Conservation (phyloP, 2,329 filamentous ascomycete genomes). For the Cladosporium sp. region DNA sequence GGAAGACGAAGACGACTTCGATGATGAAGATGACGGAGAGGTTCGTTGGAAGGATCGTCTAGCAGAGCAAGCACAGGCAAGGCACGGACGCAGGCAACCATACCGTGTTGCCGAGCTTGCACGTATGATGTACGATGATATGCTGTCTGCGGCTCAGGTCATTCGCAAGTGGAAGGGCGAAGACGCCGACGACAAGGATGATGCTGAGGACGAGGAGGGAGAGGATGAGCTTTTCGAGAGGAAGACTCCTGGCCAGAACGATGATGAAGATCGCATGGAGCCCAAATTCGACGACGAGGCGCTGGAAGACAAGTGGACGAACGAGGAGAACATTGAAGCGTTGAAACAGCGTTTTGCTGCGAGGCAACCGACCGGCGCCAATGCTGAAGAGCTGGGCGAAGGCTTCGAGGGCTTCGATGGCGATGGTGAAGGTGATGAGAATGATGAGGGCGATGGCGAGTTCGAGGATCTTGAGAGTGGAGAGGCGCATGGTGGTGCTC, state of each 20-base stretch:
- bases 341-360: conserved; percentile 74
- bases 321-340: conserved; percentile 70
- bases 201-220: conserved; percentile 56
- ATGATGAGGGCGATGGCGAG: conserved; percentile 71
- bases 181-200: conserved; percentile 47
- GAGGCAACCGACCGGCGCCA: conserved; percentile 54
- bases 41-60: conserved; percentile 88
- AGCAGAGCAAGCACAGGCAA: conserved; percentile 64
- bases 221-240: conserved; percentile 62
- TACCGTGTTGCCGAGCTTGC: conserved; percentile 81
- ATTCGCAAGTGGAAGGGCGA: conserved; percentile 76
- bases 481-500: conserved; percentile 48
- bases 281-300: conserved; percentile 76
- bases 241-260: conserved; percentile 46
- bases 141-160: conserved; percentile 69
- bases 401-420: conserved; percentile 39
- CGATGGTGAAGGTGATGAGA: conserved; percentile 44
- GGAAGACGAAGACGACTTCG: conserved; percentile 56
- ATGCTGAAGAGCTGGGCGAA: conserved; percentile 47
- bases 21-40: conserved; percentile 67
- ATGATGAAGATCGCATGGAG: conserved; percentile 70
- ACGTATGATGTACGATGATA: conserved; percentile 82
- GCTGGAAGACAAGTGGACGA: conserved; percentile 80
- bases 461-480: conserved; percentile 84
- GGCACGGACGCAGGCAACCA: conserved; percentile 66